A percentile compares a stretch with the other conserved stretches of the same genome.
phyloP scores from a whole-genome alignment of 2,329 filamentous ascomycete species.

The Fusarium luffae region DNA sequence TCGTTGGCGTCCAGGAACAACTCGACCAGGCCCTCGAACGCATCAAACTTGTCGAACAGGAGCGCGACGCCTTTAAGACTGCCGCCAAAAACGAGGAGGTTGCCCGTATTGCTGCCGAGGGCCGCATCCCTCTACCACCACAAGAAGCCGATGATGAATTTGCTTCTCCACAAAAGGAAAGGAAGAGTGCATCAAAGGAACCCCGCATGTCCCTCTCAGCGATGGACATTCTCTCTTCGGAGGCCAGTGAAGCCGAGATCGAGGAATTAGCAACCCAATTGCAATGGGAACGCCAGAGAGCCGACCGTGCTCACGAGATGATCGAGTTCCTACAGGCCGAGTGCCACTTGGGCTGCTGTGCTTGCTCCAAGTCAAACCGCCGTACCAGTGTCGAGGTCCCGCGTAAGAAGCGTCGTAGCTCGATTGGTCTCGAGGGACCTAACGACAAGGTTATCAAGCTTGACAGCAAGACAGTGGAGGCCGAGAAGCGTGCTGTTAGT shows the following conservation, averaged over 20 bases:
- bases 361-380: conserved; percentile 60
- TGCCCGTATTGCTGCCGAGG: conserved; percentile 77
- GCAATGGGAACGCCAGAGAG: conserved; percentile 70
- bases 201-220: conserved; percentile 60
- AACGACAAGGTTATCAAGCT: conserved; percentile 51
- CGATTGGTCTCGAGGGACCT: conserved; percentile 41
- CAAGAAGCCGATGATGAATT: conserved; percentile 70
- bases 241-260: conserved; percentile 67
- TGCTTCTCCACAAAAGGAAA: conserved; percentile 70
- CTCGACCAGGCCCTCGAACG: conserved; percentile 71
- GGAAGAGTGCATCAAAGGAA: conserved; percentile 51
- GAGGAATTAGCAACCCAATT: conserved; percentile 65
- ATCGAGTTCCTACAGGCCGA: conserved; percentile 82
- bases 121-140: conserved; percentile 72
- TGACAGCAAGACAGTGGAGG: conserved; percentile 47
- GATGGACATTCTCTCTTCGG: conserved; percentile 65
- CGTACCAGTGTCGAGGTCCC: conserved; percentile 19
- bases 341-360: conserved; percentile 75
- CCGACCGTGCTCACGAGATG: conserved; percentile 76
- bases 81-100: conserved; percentile 79
- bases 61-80: conserved; percentile 78
- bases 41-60: conserved; percentile 74
- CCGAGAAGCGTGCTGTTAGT: conserved; percentile 32
- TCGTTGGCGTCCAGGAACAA: conserved; percentile 74
- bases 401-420: conserved; percentile 43